phyloP scores from a whole-genome alignment of 257 asterid species.

The Capsicum baccatum region DNA sequence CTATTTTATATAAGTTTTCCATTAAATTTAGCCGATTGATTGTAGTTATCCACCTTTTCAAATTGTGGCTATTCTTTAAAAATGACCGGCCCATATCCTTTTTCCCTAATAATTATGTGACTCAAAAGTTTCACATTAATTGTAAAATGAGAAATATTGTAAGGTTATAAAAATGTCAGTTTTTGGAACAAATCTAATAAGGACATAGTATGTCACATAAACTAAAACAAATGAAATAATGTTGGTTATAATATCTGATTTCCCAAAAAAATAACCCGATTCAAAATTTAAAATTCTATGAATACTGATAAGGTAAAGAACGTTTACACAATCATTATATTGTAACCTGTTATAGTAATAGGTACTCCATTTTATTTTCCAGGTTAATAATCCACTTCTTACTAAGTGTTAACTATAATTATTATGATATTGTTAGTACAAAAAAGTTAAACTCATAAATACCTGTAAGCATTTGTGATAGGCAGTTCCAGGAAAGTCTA shows the following conservation, averaged over 20 bases:
- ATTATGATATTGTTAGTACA: neutral
- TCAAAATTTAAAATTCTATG: too few relatives aligned
- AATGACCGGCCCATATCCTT: too few relatives aligned
- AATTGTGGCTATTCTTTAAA: too few relatives aligned
- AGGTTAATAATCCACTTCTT: neutral
- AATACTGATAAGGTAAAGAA: neutral
- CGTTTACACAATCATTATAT: neutral
- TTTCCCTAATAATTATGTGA: too few relatives aligned
- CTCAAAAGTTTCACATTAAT: neutral
- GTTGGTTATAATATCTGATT: too few relatives aligned
- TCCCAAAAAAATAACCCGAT: too few relatives aligned
- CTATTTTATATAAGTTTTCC: too few relatives aligned
- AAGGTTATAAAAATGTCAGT: neutral
- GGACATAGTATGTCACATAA: neutral
- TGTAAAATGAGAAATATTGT: too few relatives aligned
- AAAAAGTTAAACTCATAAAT: neutral
- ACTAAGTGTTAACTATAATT: neutral
- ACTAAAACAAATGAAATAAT: neutral
- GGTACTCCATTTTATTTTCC: neutral
- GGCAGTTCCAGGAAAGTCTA: constrained; percentile 88
- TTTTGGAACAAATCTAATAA: neutral
- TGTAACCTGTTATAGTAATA: neutral
- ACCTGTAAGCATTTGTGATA: constrained; percentile 82
- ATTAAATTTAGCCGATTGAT: too few relatives aligned
- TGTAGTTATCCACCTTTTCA: too few relatives aligned